phyloP scores from a whole-genome alignment of 164 flowering plant genomes.

The Aristolochia fimbriata region DNA sequence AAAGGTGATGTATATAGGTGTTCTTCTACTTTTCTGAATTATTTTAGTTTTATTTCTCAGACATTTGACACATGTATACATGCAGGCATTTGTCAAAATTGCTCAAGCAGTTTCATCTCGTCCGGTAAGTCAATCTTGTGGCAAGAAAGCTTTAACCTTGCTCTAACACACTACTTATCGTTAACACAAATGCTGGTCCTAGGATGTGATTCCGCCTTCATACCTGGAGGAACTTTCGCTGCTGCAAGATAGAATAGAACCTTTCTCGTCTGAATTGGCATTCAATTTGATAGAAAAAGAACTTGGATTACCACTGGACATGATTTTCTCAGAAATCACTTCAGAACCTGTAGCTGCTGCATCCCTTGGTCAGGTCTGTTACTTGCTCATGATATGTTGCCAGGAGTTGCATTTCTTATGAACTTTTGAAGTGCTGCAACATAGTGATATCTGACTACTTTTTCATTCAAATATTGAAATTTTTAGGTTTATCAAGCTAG shows the following conservation, averaged over 20 bases:
- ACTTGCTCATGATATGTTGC: background rate
- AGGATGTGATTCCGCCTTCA: slow-evolving; percentile 92
- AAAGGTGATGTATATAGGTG: too few species aligned
- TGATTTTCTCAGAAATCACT: slow-evolving; percentile 76
- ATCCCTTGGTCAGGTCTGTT: slow-evolving; percentile 89
- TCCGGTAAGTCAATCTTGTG: slow-evolving; percentile 49
- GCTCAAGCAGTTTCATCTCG: slow-evolving; percentile 93
- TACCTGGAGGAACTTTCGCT: slow-evolving; percentile 83
- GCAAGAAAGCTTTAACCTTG: background rate
- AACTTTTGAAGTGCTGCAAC: too few species aligned
- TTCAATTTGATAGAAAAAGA: slow-evolving; percentile 72
- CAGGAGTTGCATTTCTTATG: too few species aligned
- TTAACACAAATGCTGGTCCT: background rate
- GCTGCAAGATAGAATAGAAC: slow-evolving; percentile 88
- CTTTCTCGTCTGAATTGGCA: slow-evolving; percentile 80
- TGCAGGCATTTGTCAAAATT: slow-evolving; percentile 89
- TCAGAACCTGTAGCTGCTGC: slow-evolving; percentile 95
- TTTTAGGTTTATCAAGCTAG: slow-evolving; percentile 84
- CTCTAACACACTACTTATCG: too few species aligned
- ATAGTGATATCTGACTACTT: too few species aligned
- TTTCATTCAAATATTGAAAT: background rate
- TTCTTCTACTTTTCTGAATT: too few species aligned
- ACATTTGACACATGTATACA: slow-evolving; percentile 1
- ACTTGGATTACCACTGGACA: slow-evolving; percentile 61
- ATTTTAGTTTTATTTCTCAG: too few species aligned